Conservation (phyloP, 805 yeast species). For the Spathaspora hagerdaliae region DNA sequence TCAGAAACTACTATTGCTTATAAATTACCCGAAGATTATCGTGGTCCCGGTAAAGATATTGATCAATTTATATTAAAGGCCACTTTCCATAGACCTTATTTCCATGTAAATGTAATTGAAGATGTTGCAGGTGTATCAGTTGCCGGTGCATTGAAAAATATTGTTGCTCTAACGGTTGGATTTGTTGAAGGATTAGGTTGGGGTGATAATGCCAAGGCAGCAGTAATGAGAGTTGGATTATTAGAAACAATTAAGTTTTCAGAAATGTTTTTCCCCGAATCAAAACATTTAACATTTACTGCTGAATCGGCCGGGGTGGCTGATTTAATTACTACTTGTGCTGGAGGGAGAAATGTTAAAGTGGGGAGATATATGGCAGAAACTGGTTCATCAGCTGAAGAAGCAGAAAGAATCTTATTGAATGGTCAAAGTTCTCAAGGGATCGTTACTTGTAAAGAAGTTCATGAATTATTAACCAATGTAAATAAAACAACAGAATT, state of each 20-base stretch:
- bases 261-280: constrained; percentile 53
- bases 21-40: constrained; percentile 33
- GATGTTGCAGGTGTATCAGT: constrained; percentile 45
- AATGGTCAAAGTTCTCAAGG: constrained; percentile 47
- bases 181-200: constrained; percentile 46
- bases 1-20: constrained; percentile 46
- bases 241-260: constrained; percentile 42
- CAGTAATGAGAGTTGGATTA: constrained; percentile 44
- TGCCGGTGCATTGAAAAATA: constrained; percentile 45
- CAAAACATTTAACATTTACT: constrained; percentile 36
- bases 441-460: constrained; percentile 44
- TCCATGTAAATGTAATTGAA: constrained; percentile 42
- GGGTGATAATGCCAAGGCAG: constrained; percentile 49
- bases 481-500: constrained; percentile 31
- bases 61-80: constrained; percentile 36
- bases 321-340: constrained; percentile 44
- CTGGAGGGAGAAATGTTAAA: constrained; percentile 46
- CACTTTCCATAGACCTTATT: constrained; percentile 44
- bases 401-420: constrained; percentile 40
- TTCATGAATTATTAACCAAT: constrained; percentile 40
- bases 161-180: constrained; percentile 44
- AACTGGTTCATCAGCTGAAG: constrained; percentile 38
- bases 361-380: constrained; percentile 44
- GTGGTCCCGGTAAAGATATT: constrained; percentile 40
- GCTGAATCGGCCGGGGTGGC: constrained; percentile 46